These are phyloP conservation scores for Colletotrichum viniferum DNA, from an alignment of 2,329 filamentous ascomycete genomes.

Conservation along the genomic window DNA sequence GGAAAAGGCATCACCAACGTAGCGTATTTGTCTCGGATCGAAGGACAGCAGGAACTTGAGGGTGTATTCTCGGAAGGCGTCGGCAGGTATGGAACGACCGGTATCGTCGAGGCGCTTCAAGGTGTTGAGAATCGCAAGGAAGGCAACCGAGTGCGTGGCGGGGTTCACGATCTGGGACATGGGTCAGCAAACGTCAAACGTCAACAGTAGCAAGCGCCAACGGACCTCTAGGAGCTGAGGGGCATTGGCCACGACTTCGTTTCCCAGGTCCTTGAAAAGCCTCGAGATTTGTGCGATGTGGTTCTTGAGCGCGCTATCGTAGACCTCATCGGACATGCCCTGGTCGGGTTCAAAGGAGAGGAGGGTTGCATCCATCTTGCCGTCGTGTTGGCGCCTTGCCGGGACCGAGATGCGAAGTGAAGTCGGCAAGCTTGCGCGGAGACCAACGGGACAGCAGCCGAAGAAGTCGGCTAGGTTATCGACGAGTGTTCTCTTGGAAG, in stretches of 20 bases:
- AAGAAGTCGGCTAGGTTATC: background rate
- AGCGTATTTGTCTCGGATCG: constrained; percentile 57
- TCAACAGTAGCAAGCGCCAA: background rate
- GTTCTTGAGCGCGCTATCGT: constrained; percentile 41
- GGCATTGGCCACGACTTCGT: constrained; percentile 37
- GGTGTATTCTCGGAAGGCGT: constrained; percentile 42
- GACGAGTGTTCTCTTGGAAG: background rate
- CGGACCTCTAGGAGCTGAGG: constrained; percentile 45
- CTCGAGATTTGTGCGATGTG: constrained; percentile 43
- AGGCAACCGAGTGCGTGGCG: constrained; percentile 54
- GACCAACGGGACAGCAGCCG: background rate
- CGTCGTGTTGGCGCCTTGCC: background rate
- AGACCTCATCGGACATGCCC: constrained; percentile 35
- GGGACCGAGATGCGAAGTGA: background rate
- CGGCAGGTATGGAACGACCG: background rate
- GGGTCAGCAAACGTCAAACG: background rate
- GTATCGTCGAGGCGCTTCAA: constrained; percentile 29
- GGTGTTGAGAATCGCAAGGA: constrained; percentile 50
- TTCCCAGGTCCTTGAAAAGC: constrained; percentile 37
- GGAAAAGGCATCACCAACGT: constrained; percentile 48
- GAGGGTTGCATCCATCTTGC: constrained; percentile 41
- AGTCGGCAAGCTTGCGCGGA: constrained; percentile 2
- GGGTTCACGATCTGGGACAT: constrained; percentile 49
- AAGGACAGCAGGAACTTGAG: constrained; percentile 52
- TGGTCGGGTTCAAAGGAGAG: constrained; percentile 44